Base-by-base conservation (phyloP, 129 eudicot species). In the Erigeron canadensis region DNA sequence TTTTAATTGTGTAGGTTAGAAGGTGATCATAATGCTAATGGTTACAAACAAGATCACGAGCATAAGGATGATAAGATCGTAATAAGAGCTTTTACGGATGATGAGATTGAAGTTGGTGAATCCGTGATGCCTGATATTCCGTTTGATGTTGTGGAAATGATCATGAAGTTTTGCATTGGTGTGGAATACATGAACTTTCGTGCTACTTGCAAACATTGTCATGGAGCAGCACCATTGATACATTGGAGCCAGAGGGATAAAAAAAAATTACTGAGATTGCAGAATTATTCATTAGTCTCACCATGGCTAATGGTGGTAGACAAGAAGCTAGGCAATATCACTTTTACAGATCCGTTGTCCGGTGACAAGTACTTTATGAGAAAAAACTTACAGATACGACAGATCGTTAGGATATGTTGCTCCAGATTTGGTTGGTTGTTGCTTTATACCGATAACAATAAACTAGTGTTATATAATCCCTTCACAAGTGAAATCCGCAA, bases 321-420 rank as follows among this genome's bases (percentile, higher is more conserved):
- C 18, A 40, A 38, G 8, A 4, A 50, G 19, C 5, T 21, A 57
- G 64, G 70, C 50, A 16, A 7, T 5, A 22, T 60, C 21, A 1
- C 67, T 60, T 71, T 43, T 15, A 53, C 50, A 34, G 75, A 71
- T 71, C 75, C 75, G 39, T 55, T 39, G 75, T 71, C 57, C 21
- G 75, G 75, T 39, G 21, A 66, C 54, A 63, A 37, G 10, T 50
- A 63, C 13, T 51, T 23, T 21, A 37, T 7, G 18, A 3, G 18
- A 42, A 12, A 50, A 10, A 22, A 9, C 34, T 23, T 23, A 23
- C 34, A 23, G 34, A 23, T 23, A 23, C 34, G 34, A 23, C 34
- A 2, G 34, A 23, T 23, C 34, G 1, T 1, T 23, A 23, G 34
- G 34, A 23, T 23, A 23, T 23, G 34, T 23, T 65, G 53, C 21